Percentiles rank a stretch among this genome's conserved stretches.
Evolutionary conservation across 441 rosid genomes (phyloP).

Genomic region (Euphorbia corollata): DNA sequence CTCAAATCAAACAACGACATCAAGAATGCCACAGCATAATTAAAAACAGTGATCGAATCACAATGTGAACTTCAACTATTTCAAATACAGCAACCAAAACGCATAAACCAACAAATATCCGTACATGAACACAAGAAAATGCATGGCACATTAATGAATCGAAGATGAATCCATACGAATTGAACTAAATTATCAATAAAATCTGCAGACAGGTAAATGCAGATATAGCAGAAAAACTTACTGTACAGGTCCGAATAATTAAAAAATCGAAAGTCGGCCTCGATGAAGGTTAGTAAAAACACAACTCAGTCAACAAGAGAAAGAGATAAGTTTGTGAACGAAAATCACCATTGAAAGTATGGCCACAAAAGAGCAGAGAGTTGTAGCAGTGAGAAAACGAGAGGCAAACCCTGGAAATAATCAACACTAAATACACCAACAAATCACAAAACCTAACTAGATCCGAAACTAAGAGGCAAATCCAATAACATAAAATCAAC

Average conservation of each 20-base stretch:
- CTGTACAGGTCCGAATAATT: background rate
- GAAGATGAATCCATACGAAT: conserved; percentile 8
- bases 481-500: too few species aligned
- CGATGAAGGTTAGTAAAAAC: background rate
- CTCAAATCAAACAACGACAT: too few species aligned
- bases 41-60: background rate
- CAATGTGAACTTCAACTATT: background rate
- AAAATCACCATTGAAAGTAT: too few species aligned
- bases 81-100: background rate
- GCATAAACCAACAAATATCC: background rate
- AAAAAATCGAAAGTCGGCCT: conserved; percentile 6
- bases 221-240: background rate
- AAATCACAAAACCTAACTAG: too few species aligned
- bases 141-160: conserved; percentile 9
- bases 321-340: too few species aligned
- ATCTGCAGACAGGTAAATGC: background rate
- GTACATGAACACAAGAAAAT: background rate
- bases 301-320: background rate
- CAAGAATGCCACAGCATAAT: background rate
- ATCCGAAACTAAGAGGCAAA: too few species aligned
- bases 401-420: too few species aligned
- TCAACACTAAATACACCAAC: too few species aligned
- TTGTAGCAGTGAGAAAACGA: too few species aligned
- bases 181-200: background rate
- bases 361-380: too few species aligned